Evolutionary conservation across 352 stramenopile species (phyloP).

Genomic region (Phytopythium mirpurense): DNA sequence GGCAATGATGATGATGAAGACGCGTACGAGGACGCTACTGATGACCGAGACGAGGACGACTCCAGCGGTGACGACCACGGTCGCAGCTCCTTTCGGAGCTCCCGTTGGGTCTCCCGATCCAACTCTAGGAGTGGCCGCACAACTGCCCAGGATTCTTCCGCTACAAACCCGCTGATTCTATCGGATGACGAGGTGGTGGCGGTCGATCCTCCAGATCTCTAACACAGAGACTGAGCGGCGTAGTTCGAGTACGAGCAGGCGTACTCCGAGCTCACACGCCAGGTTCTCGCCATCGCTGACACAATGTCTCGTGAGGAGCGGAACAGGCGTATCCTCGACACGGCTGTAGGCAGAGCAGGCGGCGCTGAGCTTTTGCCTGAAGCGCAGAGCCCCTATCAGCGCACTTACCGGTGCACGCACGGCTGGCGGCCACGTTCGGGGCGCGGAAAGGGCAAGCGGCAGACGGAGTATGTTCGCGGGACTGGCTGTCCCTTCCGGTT

Average conservation of each 20-base stretch:
- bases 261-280: conserved; percentile 6
- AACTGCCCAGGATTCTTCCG: too few relatives aligned
- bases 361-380: background rate
- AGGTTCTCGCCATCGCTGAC: conserved; percentile 4
- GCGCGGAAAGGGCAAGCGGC: background rate
- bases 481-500: too few relatives aligned
- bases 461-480: background rate
- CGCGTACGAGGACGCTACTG: too few relatives aligned
- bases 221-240: background rate
- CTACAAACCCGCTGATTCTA: too few relatives aligned
- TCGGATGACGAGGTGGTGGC: background rate
- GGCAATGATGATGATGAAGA: too few relatives aligned
- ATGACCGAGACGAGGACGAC: too few relatives aligned
- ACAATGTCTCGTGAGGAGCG: conserved; percentile 3
- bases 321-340: conserved; percentile 3
- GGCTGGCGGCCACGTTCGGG: background rate
- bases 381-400: conserved; percentile 4
- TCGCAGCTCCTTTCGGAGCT: too few relatives aligned
- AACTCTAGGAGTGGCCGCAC: too few relatives aligned
- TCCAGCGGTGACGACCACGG: too few relatives aligned
- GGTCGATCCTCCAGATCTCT: conserved; percentile 1
- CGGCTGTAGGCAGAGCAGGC: background rate
- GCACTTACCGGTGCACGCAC: conserved; percentile 6
- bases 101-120: too few relatives aligned
- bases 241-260: background rate